Percentiles rank a stretch among this genome's conserved stretches.
Evolutionary conservation across 2,329 filamentous ascomycete genomes (phyloP).

Genomic region (Calonectria pauciramosa): DNA sequence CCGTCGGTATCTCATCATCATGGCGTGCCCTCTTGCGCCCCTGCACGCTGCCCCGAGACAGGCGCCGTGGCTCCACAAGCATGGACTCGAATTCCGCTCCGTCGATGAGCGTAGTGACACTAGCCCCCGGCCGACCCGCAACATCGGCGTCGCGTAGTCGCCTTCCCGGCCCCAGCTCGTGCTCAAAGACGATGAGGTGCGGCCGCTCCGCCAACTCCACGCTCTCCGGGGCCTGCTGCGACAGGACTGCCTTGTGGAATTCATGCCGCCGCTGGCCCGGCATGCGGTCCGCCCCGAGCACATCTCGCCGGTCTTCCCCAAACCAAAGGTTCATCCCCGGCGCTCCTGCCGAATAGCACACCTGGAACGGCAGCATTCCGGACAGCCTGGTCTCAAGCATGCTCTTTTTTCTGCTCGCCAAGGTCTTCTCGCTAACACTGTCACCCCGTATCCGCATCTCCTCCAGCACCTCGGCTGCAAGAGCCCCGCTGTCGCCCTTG

Average conservation of each 20-base stretch:
- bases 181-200: conserved; percentile 32
- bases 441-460: conserved; percentile 24
- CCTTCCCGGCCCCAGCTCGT: conserved; percentile 17
- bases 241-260: conserved; percentile 30
- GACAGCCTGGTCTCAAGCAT: conserved; percentile 37
- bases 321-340: conserved; percentile 41
- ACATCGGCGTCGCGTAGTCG: conserved; percentile 37
- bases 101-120: conserved; percentile 31
- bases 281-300: conserved; percentile 45
- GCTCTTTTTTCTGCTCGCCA: conserved; percentile 32
- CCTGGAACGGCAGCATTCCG: conserved; percentile 44
- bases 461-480: conserved; percentile 20
- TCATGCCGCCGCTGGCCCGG: conserved; percentile 43
- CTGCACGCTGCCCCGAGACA: background rate
- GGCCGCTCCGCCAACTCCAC: conserved; percentile 28
- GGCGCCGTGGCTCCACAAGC: conserved; percentile 28
- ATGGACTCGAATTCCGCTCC: conserved; percentile 13
- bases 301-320: conserved; percentile 44
- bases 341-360: conserved; percentile 40
- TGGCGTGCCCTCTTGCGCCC: background rate
- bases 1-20: background rate
- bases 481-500: conserved; percentile 23
- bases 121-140: conserved; percentile 26
- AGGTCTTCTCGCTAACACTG: conserved; percentile 33
- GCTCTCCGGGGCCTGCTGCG: conserved; percentile 6